Conservation (phyloP, 2,329 filamentous ascomycete species). For the Incumbomyces delicatus region DNA sequence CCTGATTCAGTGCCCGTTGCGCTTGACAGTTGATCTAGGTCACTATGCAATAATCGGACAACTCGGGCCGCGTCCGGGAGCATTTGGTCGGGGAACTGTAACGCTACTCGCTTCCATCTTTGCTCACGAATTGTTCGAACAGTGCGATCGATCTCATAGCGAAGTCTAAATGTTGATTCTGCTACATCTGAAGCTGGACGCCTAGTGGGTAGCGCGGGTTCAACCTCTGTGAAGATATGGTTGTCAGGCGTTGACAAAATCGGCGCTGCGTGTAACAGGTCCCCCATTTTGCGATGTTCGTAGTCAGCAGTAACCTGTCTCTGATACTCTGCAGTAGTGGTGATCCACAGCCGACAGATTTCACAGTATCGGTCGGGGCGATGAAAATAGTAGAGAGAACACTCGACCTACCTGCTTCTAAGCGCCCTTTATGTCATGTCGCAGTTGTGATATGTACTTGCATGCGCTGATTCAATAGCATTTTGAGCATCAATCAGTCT, state of each 20-base stretch:
- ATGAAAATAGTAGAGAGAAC: no score
- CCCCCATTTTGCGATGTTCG: background rate
- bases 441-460: no score
- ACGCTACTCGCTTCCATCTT: constrained; percentile 64
- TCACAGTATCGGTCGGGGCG: no score
- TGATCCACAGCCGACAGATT: no score
- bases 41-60: constrained; percentile 49
- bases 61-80: constrained; percentile 75
- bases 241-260: constrained; percentile 55
- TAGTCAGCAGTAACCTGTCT: no score
- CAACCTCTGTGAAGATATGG: constrained; percentile 48
- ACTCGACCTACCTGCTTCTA: no score
- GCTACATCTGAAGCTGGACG: constrained; percentile 24
- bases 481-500: no score
- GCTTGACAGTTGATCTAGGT: constrained; percentile 37
- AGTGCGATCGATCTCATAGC: constrained; percentile 80
- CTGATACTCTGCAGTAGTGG: no score
- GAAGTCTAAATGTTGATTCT: constrained; percentile 61
- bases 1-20: background rate
- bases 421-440: no score
- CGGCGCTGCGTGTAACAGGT: constrained; percentile 37
- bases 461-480: no score
- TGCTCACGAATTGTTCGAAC: constrained; percentile 62
- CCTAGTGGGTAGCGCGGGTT: constrained; percentile 25
- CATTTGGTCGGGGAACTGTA: constrained; percentile 97